Percentiles rank a stretch among this genome's conserved stretches.
phyloP scores from a whole-genome alignment of 2,329 filamentous ascomycete genomes.

The Onygenales sp. region DNA sequence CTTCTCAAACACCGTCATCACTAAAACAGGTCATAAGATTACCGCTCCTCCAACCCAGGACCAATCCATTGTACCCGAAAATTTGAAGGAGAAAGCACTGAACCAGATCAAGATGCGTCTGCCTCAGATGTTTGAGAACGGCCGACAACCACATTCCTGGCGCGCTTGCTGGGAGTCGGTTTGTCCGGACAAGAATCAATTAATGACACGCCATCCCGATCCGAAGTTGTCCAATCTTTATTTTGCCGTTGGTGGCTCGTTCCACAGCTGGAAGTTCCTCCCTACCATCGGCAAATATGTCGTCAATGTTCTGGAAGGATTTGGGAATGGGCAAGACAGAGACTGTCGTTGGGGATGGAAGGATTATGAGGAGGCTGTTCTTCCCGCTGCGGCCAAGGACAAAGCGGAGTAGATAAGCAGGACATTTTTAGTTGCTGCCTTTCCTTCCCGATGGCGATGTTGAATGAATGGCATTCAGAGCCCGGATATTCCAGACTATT shows the following conservation, averaged over 20 bases:
- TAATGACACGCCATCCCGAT: slow-evolving; percentile 46
- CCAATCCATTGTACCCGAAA: slow-evolving; percentile 34
- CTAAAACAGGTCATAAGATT: slow-evolving; percentile 41
- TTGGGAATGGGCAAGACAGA: slow-evolving; percentile 22
- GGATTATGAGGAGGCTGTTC: slow-evolving; percentile 9
- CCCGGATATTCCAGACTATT: too few relatives aligned
- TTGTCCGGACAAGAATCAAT: slow-evolving; percentile 53
- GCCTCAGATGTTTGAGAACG: slow-evolving; percentile 21
- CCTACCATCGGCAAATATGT: slow-evolving; percentile 52
- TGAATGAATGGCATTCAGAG: too few relatives aligned
- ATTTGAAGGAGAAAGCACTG: slow-evolving; percentile 35
- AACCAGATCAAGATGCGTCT: slow-evolving; percentile 15
- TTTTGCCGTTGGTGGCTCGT: slow-evolving; percentile 53
- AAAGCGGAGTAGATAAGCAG: too few relatives aligned
- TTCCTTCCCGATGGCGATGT: too few relatives aligned
- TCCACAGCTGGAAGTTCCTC: slow-evolving; percentile 58
- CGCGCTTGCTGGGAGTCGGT: slow-evolving; percentile 51
- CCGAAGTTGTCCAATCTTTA: slow-evolving; percentile 43
- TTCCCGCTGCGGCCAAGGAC: not conserved
- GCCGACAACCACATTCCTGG: slow-evolving; percentile 31
- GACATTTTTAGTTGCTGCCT: too few relatives aligned
- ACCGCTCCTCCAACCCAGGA: slow-evolving; percentile 40
- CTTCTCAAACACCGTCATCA: slow-evolving; percentile 45
- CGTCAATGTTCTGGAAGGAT: slow-evolving; percentile 20
- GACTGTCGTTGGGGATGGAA: slow-evolving; percentile 34